A percentile compares a stretch with the other conserved stretches of the same genome.
Conservation (phyloP, 495 filamentous ascomycete species). For the Hyaloscypha finlandica region DNA sequence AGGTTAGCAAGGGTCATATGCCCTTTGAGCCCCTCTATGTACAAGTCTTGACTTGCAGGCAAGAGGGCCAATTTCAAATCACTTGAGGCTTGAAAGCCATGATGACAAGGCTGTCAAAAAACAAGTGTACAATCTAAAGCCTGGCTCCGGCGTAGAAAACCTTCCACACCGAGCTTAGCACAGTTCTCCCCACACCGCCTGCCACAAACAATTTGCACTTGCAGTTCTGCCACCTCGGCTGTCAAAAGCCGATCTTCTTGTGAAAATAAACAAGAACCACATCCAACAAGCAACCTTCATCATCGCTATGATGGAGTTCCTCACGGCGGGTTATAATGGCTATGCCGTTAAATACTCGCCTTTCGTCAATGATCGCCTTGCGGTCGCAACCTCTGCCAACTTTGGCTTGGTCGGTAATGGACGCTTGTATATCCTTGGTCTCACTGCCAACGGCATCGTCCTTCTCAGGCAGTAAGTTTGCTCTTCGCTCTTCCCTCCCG, state of each 20-base stretch:
- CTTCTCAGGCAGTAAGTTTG: slow-evolving; percentile 66
- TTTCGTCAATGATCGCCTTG: slow-evolving; percentile 92
- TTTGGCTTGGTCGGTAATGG: slow-evolving; percentile 98
- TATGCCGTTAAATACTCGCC: slow-evolving; percentile 96
- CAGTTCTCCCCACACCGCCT: not conserved
- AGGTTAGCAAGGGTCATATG: no score
- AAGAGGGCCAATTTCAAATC: no score
- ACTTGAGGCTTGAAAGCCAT: no score
- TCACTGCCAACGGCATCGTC: slow-evolving; percentile 82
- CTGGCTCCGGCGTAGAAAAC: not conserved
- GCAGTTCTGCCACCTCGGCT: not conserved
- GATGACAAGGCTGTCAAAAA: no score
- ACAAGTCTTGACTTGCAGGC: no score
- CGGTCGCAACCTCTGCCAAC: slow-evolving; percentile 83
- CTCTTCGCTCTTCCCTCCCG: slow-evolving; percentile 7
- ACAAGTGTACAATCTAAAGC: no score
- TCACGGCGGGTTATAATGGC: slow-evolving; percentile 90
- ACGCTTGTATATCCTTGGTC: slow-evolving; percentile 74
- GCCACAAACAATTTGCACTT: not conserved
- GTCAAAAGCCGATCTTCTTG: not conserved
- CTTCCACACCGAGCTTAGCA: not conserved
- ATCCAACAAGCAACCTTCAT: not conserved
- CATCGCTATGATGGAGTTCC: slow-evolving; percentile 79
- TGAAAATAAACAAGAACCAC: not conserved
- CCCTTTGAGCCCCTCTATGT: no score